Percentiles rank a stretch among this genome's conserved stretches.
Conservation (phyloP, 83 land plant genomes). For the Picea engelmannii region DNA sequence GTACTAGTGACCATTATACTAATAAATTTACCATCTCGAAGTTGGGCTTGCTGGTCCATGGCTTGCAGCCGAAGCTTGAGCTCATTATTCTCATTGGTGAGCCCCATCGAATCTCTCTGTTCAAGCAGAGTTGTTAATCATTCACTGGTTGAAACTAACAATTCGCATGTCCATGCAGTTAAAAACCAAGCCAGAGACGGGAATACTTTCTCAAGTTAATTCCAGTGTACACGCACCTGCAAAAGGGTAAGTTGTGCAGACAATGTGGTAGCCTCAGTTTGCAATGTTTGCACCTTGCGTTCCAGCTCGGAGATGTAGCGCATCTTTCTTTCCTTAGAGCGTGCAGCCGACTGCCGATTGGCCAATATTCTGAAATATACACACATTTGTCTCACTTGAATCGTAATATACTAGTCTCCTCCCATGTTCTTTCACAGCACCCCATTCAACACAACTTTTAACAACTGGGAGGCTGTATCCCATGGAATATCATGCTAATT, state of each 20-base stretch:
- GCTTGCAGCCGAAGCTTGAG: constrained; percentile 85
- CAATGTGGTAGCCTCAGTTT: constrained; percentile 45
- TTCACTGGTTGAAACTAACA: background rate
- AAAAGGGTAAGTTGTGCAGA: constrained; percentile 47
- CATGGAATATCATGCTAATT: no score
- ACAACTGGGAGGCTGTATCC: no score
- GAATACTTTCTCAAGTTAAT: background rate
- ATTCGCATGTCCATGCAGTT: background rate
- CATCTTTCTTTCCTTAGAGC: constrained; percentile 51
- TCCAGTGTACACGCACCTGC: constrained; percentile 25
- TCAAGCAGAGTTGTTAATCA: constrained; percentile 12
- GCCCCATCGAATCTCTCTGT: constrained; percentile 85
- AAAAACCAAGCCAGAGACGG: background rate
- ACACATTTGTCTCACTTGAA: background rate
- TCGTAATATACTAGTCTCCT: no score
- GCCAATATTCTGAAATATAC: constrained; percentile 36
- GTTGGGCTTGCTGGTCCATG: constrained; percentile 96
- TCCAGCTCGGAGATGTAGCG: constrained; percentile 46
- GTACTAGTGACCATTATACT: background rate
- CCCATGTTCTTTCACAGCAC: no score
- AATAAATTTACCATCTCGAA: constrained; percentile 79
- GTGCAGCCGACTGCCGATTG: constrained; percentile 53
- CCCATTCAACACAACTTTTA: no score
- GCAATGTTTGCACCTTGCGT: constrained; percentile 49
- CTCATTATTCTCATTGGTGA: constrained; percentile 79